A percentile compares a stretch with the other conserved stretches of the same genome.
Conservation (phyloP, 1,284 basidiomycete species). For the Puccinia polysora region DNA sequence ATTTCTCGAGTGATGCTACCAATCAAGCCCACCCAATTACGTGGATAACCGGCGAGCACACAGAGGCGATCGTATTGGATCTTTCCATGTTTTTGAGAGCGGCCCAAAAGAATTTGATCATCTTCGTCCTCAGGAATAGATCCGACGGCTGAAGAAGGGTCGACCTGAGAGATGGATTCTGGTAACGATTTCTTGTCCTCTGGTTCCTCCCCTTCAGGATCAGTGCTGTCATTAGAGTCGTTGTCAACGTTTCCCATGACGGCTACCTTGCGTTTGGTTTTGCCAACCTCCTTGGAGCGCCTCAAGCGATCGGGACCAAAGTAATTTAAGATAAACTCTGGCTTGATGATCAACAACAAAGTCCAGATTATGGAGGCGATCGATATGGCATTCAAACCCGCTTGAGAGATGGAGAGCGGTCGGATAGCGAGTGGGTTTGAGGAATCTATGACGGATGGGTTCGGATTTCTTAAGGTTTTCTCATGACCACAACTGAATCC, state of each 20-base stretch:
- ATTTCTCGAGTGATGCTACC: neutral
- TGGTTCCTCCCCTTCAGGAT: neutral
- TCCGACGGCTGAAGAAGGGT: neutral
- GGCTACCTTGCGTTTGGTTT: constrained; percentile 8
- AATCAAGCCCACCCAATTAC: constrained; percentile 2
- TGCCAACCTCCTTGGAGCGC: neutral
- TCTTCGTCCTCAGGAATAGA: constrained; percentile 16
- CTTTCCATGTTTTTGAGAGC: constrained; percentile 19
- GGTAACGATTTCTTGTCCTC: neutral
- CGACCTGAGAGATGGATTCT: neutral
- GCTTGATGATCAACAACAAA: constrained; percentile 28
- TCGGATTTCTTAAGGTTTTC: too few relatives aligned
- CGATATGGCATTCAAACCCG: constrained; percentile 31
- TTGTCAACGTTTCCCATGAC: neutral
- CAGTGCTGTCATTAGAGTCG: neutral
- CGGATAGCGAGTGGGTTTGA: too few relatives aligned
- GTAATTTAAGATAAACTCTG: constrained; percentile 27
- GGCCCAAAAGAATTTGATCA: constrained; percentile 9
- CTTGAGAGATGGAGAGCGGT: constrained; percentile 22
- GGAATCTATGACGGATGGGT: too few relatives aligned
- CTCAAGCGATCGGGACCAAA: neutral
- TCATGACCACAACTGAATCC: neutral
- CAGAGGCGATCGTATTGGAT: constrained; percentile 18
- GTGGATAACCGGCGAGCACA: neutral
- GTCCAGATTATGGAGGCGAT: constrained; percentile 35